A percentile compares a stretch with the other conserved stretches of the same genome.
Conservation (phyloP, 2,329 filamentous ascomycete species). For the Cadophora sp. region DNA sequence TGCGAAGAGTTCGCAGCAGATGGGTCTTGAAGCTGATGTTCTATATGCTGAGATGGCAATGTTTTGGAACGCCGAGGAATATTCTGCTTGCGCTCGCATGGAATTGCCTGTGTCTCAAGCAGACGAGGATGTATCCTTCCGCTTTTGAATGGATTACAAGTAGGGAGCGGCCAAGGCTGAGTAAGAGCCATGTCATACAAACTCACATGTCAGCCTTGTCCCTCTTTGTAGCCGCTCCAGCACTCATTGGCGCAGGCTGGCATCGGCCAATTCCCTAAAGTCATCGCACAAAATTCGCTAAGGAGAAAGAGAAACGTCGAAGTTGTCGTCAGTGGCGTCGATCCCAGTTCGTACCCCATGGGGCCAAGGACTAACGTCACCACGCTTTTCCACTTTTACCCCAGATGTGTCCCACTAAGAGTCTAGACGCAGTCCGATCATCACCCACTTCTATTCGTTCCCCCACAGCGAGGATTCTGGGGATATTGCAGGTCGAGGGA, state of each 20-base stretch:
- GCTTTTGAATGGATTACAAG: neutral
- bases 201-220: neutral
- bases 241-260: no score
- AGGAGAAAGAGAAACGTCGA: neutral
- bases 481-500: neutral
- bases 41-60: no score
- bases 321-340: slow-evolving; percentile 11
- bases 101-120: no score
- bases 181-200: neutral
- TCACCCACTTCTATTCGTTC: neutral
- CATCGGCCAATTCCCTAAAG: no score
- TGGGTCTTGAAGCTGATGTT: no score
- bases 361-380: slow-evolving; percentile 15
- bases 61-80: no score
- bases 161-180: neutral
- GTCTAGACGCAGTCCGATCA: slow-evolving; percentile 4
- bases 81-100: no score
- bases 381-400: slow-evolving; percentile 25
- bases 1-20: no score
- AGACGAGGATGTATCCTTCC: neutral
- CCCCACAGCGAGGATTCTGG: neutral
- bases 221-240: neutral
- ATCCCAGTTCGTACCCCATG: slow-evolving; percentile 14
- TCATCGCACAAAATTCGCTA: neutral
- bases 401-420: slow-evolving; percentile 16